Conservation (phyloP, 148 eudicot genomes). For the Camellia sinensis region DNA sequence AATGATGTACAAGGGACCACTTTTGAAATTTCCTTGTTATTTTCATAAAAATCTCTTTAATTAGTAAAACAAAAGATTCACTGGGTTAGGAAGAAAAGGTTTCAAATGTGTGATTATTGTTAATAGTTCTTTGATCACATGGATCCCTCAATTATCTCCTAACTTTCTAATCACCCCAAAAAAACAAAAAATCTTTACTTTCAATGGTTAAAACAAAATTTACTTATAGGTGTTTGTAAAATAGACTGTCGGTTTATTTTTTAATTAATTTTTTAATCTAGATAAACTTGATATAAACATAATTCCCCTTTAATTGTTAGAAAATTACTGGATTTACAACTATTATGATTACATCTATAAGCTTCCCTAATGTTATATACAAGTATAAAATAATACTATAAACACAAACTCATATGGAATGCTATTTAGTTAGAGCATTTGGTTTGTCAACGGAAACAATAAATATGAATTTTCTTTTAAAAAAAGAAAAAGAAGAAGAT, state of each 20-base stretch:
- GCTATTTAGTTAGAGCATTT: too few species aligned
- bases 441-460: too few species aligned
- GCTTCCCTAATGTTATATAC: neutral
- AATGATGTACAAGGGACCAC: slow-evolving; percentile 24
- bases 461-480: too few species aligned
- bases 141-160: slow-evolving; percentile 8
- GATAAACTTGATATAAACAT: neutral
- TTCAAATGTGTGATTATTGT: slow-evolving; percentile 24
- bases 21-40: slow-evolving; percentile 11
- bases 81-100: neutral
- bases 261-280: neutral
- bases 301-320: neutral
- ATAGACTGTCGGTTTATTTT: neutral
- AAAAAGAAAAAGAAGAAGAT: too few species aligned
- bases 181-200: neutral
- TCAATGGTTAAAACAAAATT: neutral
- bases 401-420: too few species aligned
- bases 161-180: slow-evolving; percentile 11
- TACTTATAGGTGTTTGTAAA: too few species aligned
- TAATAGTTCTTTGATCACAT: slow-evolving; percentile 16
- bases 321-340: neutral
- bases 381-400: too few species aligned
- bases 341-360: neutral
- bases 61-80: neutral
- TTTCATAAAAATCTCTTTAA: slow-evolving; percentile 4